Evolutionary conservation across 1,284 basidiomycete genomes (phyloP).

Genomic region (Naganishia liquefaciens): DNA sequence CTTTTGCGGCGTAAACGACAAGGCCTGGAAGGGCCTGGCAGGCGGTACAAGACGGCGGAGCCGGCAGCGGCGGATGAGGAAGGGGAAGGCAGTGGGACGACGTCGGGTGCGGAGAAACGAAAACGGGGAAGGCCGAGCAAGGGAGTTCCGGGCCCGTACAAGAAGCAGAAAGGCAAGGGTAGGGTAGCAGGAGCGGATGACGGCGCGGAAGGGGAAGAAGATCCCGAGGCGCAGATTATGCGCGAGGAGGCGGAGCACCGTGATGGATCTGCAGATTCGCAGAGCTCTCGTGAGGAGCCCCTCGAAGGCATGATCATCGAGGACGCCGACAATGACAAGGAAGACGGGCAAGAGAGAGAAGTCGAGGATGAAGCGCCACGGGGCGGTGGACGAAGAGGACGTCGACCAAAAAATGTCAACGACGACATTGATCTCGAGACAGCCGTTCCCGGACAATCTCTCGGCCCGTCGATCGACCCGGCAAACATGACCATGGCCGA

Average conservation of each 20-base stretch:
- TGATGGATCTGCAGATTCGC: not conserved
- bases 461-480: slow-evolving; percentile 30
- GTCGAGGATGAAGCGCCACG: not conserved
- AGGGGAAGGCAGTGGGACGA: not conserved
- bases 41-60: slow-evolving; percentile 5
- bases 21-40: slow-evolving; percentile 13
- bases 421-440: slow-evolving; percentile 28
- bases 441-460: slow-evolving; percentile 22
- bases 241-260: slow-evolving; percentile 10
- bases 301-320: not conserved
- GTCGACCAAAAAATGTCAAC: slow-evolving; percentile 13
- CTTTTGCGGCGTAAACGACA: slow-evolving; percentile 12
- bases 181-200: not conserved
- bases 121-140: slow-evolving; percentile 4
- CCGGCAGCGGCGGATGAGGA: not conserved
- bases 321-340: not conserved
- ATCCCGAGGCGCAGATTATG: slow-evolving; percentile 28
- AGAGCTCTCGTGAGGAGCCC: not conserved
- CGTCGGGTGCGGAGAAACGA: not conserved
- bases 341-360: not conserved
- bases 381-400: slow-evolving; percentile 2
- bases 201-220: slow-evolving; percentile 1
- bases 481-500: slow-evolving; percentile 30
- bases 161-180: slow-evolving; percentile 1
- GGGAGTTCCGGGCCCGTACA: not conserved